Conservation (phyloP, 306 rosid species). For the Cucurbita ficifolia region DNA sequence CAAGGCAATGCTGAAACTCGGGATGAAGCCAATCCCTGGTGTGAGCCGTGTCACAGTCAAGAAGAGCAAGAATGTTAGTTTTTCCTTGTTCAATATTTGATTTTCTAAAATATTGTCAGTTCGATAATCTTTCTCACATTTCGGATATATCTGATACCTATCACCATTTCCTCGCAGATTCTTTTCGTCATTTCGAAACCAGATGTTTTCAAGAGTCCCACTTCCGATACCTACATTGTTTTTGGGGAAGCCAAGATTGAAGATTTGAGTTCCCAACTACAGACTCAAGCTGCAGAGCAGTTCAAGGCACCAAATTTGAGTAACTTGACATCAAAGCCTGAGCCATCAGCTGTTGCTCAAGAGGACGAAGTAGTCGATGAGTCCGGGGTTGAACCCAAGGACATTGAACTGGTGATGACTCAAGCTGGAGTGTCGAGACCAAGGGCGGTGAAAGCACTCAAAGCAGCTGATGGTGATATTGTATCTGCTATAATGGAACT, state of each 20-base stretch:
- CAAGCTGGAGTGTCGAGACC: conserved; percentile 80
- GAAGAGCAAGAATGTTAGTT: conserved; percentile 80
- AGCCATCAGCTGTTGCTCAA: conserved; percentile 40
- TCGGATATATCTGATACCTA: neutral
- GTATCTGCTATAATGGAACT: conserved; percentile 92
- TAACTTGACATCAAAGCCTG: conserved; percentile 46
- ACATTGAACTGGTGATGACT: conserved; percentile 81
- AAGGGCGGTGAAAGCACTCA: conserved; percentile 67
- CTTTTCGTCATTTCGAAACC: conserved; percentile 79
- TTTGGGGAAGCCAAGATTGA: conserved; percentile 89
- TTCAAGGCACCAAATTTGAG: conserved; percentile 67
- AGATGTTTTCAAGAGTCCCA: conserved; percentile 85
- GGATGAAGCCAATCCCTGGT: conserved; percentile 70
- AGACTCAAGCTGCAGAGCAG: conserved; percentile 89
- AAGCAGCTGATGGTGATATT: conserved; percentile 58
- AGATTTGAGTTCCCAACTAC: conserved; percentile 79
- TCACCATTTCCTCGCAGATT: conserved; percentile 22
- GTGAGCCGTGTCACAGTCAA: conserved; percentile 79
- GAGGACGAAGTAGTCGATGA: conserved; percentile 82
- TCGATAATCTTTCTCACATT: neutral
- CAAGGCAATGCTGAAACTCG: conserved; percentile 81
- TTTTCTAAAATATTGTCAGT: neutral
- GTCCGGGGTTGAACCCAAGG: conserved; percentile 70
- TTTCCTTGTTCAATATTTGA: neutral
- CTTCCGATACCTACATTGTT: conserved; percentile 68